These are phyloP conservation scores for Apiospora marii DNA, from an alignment of 2,329 filamentous ascomycete species.

Conservation along the genomic window DNA sequence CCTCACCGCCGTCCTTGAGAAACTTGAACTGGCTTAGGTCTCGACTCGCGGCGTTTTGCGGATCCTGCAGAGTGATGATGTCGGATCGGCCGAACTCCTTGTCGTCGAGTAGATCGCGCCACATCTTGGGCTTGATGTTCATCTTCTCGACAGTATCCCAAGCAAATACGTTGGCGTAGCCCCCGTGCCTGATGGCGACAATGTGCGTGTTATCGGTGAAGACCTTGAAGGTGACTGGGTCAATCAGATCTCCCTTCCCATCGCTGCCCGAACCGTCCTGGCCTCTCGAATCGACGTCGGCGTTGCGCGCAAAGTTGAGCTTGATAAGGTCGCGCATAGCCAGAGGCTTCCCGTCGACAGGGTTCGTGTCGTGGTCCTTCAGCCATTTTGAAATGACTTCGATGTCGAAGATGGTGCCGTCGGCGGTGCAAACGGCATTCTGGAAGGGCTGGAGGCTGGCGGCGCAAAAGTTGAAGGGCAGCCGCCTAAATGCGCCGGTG, in stretches of 20 bases:
- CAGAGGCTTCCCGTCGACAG: constrained; percentile 81
- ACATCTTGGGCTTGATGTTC: constrained; percentile 97
- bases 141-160: constrained; percentile 95
- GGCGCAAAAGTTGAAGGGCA: constrained; percentile 98
- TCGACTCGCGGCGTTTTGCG: constrained; percentile 83
- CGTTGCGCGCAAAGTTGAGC: constrained; percentile 91
- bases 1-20: constrained; percentile 80
- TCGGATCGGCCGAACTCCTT: constrained; percentile 86
- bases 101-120: constrained; percentile 89
- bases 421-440: constrained; percentile 88
- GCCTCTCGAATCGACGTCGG: constrained; percentile 64
- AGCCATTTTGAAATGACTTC: constrained; percentile 95
- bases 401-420: constrained; percentile 92
- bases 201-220: constrained; percentile 99
- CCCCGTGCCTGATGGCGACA: constrained; percentile 80
- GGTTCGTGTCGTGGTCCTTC: constrained; percentile 91
- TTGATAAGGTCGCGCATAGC: constrained; percentile 86
- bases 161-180: constrained; percentile 92
- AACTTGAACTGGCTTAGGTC: constrained; percentile 91
- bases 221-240: constrained; percentile 96
- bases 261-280: constrained; percentile 54
- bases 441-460: constrained; percentile 94
- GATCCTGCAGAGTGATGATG: constrained; percentile 95
- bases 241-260: constrained; percentile 81
- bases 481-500: constrained; percentile 76